Conservation (phyloP, 2,329 filamentous ascomycete species). For the Sporothrix pallida region DNA sequence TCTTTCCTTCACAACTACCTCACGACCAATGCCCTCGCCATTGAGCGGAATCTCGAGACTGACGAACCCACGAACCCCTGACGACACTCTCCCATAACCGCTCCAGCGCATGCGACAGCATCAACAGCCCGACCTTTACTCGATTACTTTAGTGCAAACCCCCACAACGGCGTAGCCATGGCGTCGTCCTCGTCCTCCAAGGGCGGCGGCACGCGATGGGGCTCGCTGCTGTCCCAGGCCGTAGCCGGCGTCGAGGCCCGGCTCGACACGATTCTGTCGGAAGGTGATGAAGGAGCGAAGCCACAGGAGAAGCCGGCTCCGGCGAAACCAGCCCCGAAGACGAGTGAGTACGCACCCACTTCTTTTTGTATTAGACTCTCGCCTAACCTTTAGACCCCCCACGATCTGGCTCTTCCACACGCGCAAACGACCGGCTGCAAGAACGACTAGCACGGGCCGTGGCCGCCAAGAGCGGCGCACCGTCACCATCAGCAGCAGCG, state of each 20-base stretch:
- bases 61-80: not conserved
- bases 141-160: no score
- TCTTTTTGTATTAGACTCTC: no score
- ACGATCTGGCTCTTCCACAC: slow-evolving; percentile 66
- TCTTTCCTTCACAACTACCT: not conserved
- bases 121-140: no score
- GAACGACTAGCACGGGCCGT: slow-evolving; percentile 88
- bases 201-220: slow-evolving; percentile 68
- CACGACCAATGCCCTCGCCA: slow-evolving; percentile 17
- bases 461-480: slow-evolving; percentile 66
- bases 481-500: slow-evolving; percentile 51
- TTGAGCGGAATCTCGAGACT: not conserved
- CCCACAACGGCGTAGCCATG: slow-evolving; percentile 4
- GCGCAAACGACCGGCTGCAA: slow-evolving; percentile 81
- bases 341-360: no score
- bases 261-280: slow-evolving; percentile 87
- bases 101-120: not conserved
- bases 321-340: slow-evolving; percentile 36
- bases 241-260: slow-evolving; percentile 93
- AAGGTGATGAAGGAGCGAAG: slow-evolving; percentile 64
- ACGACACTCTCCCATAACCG: not conserved
- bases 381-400: slow-evolving; percentile 52
- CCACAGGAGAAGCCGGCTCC: slow-evolving; percentile 41
- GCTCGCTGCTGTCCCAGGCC: slow-evolving; percentile 82
- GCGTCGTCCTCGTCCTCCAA: slow-evolving; percentile 52